Base-by-base conservation (phyloP, 2,329 filamentous ascomycete species). In the Periconia sp. region DNA sequence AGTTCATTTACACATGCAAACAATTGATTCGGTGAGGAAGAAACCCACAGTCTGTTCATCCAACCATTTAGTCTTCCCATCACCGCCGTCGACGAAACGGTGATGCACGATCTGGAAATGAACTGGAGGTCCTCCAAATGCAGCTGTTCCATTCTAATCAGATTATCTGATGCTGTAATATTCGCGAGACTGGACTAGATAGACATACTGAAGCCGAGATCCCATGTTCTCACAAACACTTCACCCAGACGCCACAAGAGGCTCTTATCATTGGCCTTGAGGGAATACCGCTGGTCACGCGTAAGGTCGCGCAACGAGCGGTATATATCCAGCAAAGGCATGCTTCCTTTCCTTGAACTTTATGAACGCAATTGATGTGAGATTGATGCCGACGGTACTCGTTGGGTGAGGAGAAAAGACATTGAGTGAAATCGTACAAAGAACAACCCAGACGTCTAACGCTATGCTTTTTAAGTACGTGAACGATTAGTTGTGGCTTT, bases 101-200 rank as follows among this genome's bases (percentile, higher is more conserved):
- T 78, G 73, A 57, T 85, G 79, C 52, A 87, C 78, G 54, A 88
- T 88, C 61, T 85, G 81, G 64, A 89, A 89, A 68, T 89, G 86
- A 5, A 88, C 85, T 0, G 85, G 81, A 2, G 86, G 86, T 0
- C 86, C 86, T 1, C 85, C 85, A 64, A 88, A 88, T 0, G 82
- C 72, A 0, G 84, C 49, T 51, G 14, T 31, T 14, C 8, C 2
- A 13, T 7, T 14, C 19, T 33, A 18, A 17, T 23, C 19, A 33
- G 47, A 33, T 31, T 17, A 14, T 20, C 27, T 18, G 18, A 18
- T 3, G 11, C 11, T 62, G 23, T 27, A 3, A 27, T 27, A 8
- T 8, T 27, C 5, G 23, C 23, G 23, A 27, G 23, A 27, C 8
- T 27, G 23, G 8, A 27, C 23, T 5, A 8, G 23, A 27, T 27